These are phyloP conservation scores for Plasmodium yoelii DNA, from an alignment of 169 alveolate species.

Conservation along the genomic window DNA sequence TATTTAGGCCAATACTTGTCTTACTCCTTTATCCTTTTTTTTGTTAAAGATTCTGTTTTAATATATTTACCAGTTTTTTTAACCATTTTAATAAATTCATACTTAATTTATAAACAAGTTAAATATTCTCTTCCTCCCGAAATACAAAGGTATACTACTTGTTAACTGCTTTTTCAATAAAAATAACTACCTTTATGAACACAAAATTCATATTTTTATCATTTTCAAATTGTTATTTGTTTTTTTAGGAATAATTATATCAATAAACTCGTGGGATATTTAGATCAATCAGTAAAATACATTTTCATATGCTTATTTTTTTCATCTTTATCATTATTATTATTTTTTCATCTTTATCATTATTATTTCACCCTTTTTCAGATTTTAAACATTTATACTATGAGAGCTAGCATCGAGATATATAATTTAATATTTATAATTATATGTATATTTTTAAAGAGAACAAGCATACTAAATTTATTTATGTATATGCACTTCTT, in stretches of 20 bases:
- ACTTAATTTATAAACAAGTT: constrained; percentile 55
- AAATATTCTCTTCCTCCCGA: constrained; percentile 3
- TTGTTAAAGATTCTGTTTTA: constrained; percentile 62
- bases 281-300: constrained; percentile 39
- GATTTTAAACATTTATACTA: constrained; percentile 42
- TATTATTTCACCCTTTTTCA: constrained; percentile 1
- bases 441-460: constrained; percentile 56
- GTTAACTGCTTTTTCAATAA: no score
- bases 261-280: constrained; percentile 40
- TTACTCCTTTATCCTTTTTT: constrained; percentile 59
- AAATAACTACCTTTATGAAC: no score
- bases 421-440: constrained; percentile 67
- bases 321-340: background rate
- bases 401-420: constrained; percentile 73
- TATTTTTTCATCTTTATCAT: background rate
- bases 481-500: constrained; percentile 62
- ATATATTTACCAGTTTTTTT: constrained; percentile 68
- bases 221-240: background rate
- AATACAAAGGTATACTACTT: constrained; percentile 32
- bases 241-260: constrained; percentile 52
- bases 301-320: background rate
- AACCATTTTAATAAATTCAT: constrained; percentile 55
- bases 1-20: constrained; percentile 68
- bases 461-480: constrained; percentile 55
- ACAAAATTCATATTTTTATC: no score